Conservation (phyloP, 108 stramenopile genomes). For the Cyclotella choctawhatcheeana region DNA sequence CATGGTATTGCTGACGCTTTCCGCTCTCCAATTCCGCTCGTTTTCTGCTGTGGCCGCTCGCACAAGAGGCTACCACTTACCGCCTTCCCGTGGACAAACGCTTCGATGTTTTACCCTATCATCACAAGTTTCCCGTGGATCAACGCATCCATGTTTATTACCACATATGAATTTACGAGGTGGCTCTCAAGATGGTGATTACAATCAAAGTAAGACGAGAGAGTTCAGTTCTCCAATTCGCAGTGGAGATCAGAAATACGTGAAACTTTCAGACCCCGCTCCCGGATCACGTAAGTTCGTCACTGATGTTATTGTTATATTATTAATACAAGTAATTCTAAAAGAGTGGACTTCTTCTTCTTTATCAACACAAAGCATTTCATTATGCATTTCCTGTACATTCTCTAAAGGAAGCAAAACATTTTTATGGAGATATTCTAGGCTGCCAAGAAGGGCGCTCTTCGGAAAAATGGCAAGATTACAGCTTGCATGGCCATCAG, state of each 20-base stretch:
- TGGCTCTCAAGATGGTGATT: background rate
- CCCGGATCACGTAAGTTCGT: slow-evolving; percentile 67
- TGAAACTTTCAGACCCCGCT: slow-evolving; percentile 70
- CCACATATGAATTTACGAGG: background rate
- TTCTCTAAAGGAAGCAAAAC: slow-evolving; percentile 85
- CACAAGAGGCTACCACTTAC: background rate
- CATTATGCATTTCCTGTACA: slow-evolving; percentile 98
- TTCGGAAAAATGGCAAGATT: slow-evolving; percentile 96
- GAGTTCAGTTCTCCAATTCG: slow-evolving; percentile 22
- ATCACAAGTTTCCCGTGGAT: background rate
- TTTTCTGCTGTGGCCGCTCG: background rate
- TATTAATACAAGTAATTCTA: background rate
- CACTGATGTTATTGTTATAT: background rate
- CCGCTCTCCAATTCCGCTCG: background rate
- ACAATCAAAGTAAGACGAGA: background rate
- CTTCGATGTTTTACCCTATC: too few species aligned
- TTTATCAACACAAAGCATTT: slow-evolving; percentile 53
- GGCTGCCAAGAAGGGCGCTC: slow-evolving; percentile 92
- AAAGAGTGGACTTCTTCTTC: background rate
- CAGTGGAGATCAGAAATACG: slow-evolving; percentile 41
- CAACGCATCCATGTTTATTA: background rate
- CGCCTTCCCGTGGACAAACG: background rate
- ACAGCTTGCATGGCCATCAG: slow-evolving; percentile 94
- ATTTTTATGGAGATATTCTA: slow-evolving; percentile 91
- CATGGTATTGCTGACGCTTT: background rate